Conservation (phyloP, 345 rosid species). For the Aquilaria yunnanensis region DNA sequence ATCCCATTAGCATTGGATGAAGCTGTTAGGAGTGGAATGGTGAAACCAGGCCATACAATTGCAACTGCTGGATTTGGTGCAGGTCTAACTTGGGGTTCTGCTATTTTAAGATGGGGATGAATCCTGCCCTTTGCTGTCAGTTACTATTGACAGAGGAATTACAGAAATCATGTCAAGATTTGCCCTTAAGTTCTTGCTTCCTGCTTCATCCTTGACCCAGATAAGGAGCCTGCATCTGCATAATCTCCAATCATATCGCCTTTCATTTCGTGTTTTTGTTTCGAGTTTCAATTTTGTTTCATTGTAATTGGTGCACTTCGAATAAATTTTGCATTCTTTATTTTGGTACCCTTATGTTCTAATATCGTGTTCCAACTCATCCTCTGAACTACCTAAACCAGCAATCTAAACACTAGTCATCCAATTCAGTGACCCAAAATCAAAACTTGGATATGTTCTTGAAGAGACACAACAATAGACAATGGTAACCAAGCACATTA, state of each 20-base stretch:
- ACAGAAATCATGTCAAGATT: constrained; percentile 9
- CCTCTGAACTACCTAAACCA: no score
- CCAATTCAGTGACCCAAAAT: no score
- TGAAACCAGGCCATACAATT: constrained; percentile 67
- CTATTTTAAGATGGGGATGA: constrained; percentile 77
- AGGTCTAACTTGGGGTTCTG: constrained; percentile 96
- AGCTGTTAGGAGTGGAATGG: constrained; percentile 81
- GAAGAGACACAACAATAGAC: no score
- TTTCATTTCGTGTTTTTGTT: constrained; percentile 5
- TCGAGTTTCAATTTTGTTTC: not conserved
- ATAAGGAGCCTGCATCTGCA: constrained; percentile 10
- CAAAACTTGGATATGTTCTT: no score
- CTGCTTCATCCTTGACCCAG: constrained; percentile 7
- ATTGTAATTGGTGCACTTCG: constrained; percentile 9
- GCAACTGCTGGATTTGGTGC: constrained; percentile 93
- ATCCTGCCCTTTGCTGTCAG: constrained; percentile 7
- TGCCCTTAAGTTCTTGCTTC: constrained; percentile 9
- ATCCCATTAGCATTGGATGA: constrained; percentile 94
- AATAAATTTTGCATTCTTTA: constrained; percentile 20
- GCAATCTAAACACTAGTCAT: no score
- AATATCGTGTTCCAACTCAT: no score
- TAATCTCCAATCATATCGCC: constrained; percentile 7
- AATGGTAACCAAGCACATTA: no score
- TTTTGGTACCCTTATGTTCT: no score
- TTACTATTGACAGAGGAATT: constrained; percentile 3